Base-by-base conservation (phyloP, 306 rosid species). In the Vigna angularis region DNA sequence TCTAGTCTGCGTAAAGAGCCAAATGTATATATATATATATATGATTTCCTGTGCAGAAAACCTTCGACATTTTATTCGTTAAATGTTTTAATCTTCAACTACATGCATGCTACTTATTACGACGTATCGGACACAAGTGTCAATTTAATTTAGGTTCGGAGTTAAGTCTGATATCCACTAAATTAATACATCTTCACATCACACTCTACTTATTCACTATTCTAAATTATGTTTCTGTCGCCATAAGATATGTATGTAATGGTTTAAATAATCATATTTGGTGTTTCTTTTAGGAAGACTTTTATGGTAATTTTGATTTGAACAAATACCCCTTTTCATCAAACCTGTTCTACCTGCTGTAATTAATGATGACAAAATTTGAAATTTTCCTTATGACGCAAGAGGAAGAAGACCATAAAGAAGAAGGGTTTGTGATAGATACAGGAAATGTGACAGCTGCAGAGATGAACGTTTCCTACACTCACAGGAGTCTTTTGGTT, bases 31-130 rank as follows among this genome's bases (percentile, higher is more conserved):
- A 24, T 24, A 24, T 24, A 24, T 26, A 26, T 26, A 26, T 26
- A 26, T 20, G 22, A 1, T 20, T 20, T 20, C 22, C 22, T 76
- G n/a, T 32, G 24, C 5, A 2, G 22, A 18, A 53, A 38, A 53
- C 15, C 57, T 26, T 14, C 56, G 57, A 38, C 14, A 26, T 26
- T 59, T 59, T 59, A 16, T 11, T 58, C 6, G 1, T 28, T 61
- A 18, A 74, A 74, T 28, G 26, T 61, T 47, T 61, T 36, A 73
- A 57, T 61, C 8, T 58, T 74, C 70, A 59, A 32, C 49, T 4
- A 2, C 78, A 73, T 73, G 67, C 56, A n/a, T 7, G 61, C 4
- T 5, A 14, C 0, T 40, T 12, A 38, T 55, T 56, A 2, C 15
- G 56, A 73, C 55, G 50, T 20, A 52, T 38, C 20, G 3, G 36